phyloP scores from a whole-genome alignment of 2,329 filamentous ascomycete species.

The Colletotrichum simmondsii region DNA sequence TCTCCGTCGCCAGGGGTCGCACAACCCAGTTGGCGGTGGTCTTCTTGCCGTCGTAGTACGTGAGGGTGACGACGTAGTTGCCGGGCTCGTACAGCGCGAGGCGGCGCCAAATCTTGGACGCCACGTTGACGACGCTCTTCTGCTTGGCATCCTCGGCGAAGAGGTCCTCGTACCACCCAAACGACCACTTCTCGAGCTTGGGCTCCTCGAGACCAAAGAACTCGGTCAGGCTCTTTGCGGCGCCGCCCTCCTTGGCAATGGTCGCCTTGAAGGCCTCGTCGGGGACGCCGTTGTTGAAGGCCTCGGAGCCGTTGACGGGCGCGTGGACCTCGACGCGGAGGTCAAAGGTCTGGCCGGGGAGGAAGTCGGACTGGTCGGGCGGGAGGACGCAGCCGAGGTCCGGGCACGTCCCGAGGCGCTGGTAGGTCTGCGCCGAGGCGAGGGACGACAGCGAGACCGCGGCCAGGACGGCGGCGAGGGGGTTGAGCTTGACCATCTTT shows the following conservation, averaged over 20 bases:
- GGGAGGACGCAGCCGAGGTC: conserved; percentile 69
- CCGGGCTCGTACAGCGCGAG: conserved; percentile 83
- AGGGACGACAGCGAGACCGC: conserved; percentile 45
- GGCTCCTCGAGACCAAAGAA: conserved; percentile 84
- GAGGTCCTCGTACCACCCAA: conserved; percentile 86
- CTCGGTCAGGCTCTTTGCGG: conserved; percentile 65
- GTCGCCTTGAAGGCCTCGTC: conserved; percentile 82
- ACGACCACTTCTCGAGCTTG: conserved; percentile 82
- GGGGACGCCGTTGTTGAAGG: conserved; percentile 73
- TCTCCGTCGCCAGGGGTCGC: conserved; percentile 73
- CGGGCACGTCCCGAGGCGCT: conserved; percentile 69
- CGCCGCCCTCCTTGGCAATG: conserved; percentile 72
- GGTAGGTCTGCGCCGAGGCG: conserved; percentile 67
- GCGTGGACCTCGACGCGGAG: conserved; percentile 86
- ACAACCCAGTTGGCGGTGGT: conserved; percentile 84
- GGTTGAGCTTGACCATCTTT: conserved; percentile 51
- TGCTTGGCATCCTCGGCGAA: conserved; percentile 79
- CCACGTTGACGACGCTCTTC: conserved; percentile 81
- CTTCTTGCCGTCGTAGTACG: conserved; percentile 77
- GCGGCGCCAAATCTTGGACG: conserved; percentile 81
- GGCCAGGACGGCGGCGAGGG: conserved; percentile 46
- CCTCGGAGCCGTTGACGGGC: conserved; percentile 83
- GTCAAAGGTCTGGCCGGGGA: conserved; percentile 86
- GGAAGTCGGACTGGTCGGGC: conserved; percentile 79
- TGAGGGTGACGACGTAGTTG: conserved; percentile 80